Conservation (phyloP, 352 stramenopile genomes). For the Aphanomyces invadans region DNA sequence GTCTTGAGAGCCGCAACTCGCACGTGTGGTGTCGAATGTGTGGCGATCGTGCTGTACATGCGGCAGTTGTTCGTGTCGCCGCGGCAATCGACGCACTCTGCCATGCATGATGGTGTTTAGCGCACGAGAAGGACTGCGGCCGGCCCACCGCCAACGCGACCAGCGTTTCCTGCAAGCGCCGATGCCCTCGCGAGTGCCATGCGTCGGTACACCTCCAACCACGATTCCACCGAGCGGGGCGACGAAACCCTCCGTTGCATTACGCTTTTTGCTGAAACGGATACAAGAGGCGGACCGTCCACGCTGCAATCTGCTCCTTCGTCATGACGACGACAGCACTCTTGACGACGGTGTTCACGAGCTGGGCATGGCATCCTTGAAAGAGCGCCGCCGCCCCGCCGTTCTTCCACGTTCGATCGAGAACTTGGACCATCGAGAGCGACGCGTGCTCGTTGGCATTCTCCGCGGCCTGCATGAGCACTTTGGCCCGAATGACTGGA, state of each 20-base stretch:
- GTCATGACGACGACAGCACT: slow-evolving; percentile 77
- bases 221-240: background rate
- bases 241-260: background rate
- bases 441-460: slow-evolving; percentile 35
- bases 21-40: too few relatives aligned
- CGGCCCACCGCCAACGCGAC: too few relatives aligned
- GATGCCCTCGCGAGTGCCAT: too few relatives aligned
- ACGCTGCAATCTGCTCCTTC: slow-evolving; percentile 74
- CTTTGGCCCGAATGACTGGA: slow-evolving; percentile 82
- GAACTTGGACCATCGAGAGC: slow-evolving; percentile 59
- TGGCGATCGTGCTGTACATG: too few relatives aligned
- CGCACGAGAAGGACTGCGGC: too few relatives aligned
- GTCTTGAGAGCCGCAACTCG: too few relatives aligned
- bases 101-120: too few relatives aligned
- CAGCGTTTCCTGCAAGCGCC: too few relatives aligned
- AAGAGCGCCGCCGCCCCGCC: slow-evolving; percentile 57
- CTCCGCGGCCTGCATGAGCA: slow-evolving; percentile 78
- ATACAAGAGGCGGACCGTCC: slow-evolving; percentile 68
- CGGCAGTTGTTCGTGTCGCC: too few relatives aligned
- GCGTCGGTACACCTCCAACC: too few relatives aligned
- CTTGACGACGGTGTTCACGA: slow-evolving; percentile 80
- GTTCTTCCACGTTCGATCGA: slow-evolving; percentile 52
- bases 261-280: slow-evolving; percentile 26
- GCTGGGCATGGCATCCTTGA: slow-evolving; percentile 67
- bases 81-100: too few relatives aligned